Percentiles rank a stretch among this genome's conserved stretches.
phyloP scores from a whole-genome alignment of 2,329 filamentous ascomycete genomes.

The Talaromyces amestolkiae region DNA sequence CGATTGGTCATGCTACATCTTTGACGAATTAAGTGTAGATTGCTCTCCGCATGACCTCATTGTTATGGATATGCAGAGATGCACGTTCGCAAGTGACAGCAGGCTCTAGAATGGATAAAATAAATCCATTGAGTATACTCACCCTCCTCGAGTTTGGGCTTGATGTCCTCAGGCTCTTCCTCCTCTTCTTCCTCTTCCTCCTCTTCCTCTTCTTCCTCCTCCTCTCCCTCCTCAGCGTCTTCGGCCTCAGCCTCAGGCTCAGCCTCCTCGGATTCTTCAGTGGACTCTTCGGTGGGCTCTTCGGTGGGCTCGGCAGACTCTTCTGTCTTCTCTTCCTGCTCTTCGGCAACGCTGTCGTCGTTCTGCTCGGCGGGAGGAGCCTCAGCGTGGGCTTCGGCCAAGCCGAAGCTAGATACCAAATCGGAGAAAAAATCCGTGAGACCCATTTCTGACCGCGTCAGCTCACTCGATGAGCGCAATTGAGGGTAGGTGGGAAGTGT shows the following conservation, averaged over 20 bases:
- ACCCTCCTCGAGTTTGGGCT: slow-evolving; percentile 91
- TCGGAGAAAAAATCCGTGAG: slow-evolving; percentile 64
- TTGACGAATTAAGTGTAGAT: neutral
- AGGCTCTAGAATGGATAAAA: no score
- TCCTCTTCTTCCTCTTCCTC: slow-evolving; percentile 75
- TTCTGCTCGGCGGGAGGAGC: slow-evolving; percentile 53
- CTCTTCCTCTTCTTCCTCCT: slow-evolving; percentile 59
- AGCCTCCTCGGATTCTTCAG: slow-evolving; percentile 33
- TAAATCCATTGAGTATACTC: slow-evolving; percentile 44
- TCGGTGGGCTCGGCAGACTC: slow-evolving; percentile 24
- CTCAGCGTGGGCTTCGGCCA: slow-evolving; percentile 60
- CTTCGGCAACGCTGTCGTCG: slow-evolving; percentile 46
- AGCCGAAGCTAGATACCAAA: slow-evolving; percentile 64
- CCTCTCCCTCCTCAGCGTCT: slow-evolving; percentile 52
- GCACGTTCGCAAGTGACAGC: neutral
- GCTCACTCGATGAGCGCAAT: slow-evolving; percentile 33
- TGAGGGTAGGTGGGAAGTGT: slow-evolving; percentile 23
- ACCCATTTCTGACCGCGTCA: slow-evolving; percentile 52
- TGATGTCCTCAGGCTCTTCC: slow-evolving; percentile 78
- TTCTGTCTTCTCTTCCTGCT: slow-evolving; percentile 36
- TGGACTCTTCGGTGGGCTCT: slow-evolving; percentile 25
- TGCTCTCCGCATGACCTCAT: slow-evolving; percentile 6
- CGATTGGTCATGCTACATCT: neutral
- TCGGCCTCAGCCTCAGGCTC: slow-evolving; percentile 46
- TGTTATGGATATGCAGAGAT: neutral